Conservation (phyloP, 495 filamentous ascomycete species). For the Penicilliopsis zonata region DNA sequence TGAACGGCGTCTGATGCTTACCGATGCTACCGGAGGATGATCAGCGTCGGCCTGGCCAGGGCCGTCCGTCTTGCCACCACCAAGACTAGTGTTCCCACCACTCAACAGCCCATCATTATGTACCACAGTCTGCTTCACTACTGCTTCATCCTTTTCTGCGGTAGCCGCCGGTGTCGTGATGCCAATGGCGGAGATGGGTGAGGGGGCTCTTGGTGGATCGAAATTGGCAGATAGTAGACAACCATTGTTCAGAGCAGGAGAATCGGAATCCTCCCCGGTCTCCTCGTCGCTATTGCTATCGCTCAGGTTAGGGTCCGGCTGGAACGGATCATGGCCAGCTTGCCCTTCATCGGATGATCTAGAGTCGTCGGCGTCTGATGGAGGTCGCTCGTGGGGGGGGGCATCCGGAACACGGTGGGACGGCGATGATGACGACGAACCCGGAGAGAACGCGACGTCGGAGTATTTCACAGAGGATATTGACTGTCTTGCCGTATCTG, state of each 20-base stretch:
- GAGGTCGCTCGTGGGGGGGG: not conserved
- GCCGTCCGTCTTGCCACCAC: too few relatives aligned
- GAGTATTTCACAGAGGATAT: conserved; percentile 2
- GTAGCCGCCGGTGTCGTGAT: conserved; percentile 3
- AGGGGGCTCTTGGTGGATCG: too few relatives aligned
- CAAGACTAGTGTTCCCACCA: too few relatives aligned
- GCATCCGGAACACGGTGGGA: conserved; percentile 2
- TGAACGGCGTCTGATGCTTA: too few relatives aligned
- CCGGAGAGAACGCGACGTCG: not conserved
- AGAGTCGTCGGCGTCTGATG: conserved; percentile 14
- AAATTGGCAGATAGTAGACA: too few relatives aligned
- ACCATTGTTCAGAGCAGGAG: conserved; percentile 1
- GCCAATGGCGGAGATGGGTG: conserved; percentile 9
- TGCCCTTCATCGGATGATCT: conserved; percentile 18
- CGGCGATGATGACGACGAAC: conserved; percentile 1
- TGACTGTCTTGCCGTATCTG: conserved; percentile 7
- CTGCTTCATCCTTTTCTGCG: too few relatives aligned
- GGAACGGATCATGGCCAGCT: conserved; percentile 16
- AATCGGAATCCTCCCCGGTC: conserved; percentile 1
- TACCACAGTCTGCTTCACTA: too few relatives aligned
- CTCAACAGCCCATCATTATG: too few relatives aligned
- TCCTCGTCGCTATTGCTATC: conserved; percentile 8
- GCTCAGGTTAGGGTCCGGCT: conserved; percentile 14
- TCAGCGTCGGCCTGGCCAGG: too few relatives aligned
- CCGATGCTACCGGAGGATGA: too few relatives aligned